Conservation (phyloP, 2,329 filamentous ascomycete genomes). For the Colletotrichum musicola region DNA sequence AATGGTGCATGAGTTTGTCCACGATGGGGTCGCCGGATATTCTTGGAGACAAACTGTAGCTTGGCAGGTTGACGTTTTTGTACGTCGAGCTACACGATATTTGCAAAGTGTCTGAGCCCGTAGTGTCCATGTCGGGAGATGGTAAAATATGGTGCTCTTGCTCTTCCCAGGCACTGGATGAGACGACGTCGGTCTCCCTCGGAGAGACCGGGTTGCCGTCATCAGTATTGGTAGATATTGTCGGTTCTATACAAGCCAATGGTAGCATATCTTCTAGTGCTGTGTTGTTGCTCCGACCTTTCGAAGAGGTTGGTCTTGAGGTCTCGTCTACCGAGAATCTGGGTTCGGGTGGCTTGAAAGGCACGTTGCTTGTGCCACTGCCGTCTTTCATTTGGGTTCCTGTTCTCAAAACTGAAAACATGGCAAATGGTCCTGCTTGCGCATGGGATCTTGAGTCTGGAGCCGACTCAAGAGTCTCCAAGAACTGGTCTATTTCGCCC, state of each 20-base stretch:
- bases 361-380: not conserved
- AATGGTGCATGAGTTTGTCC: slow-evolving; percentile 18
- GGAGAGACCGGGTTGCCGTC: no score
- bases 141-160: not conserved
- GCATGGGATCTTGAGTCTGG: not conserved
- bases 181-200: not conserved
- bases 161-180: not conserved
- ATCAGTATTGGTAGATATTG: no score
- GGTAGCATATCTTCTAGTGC: no score
- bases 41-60: not conserved
- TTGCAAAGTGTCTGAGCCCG: not conserved
- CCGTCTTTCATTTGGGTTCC: not conserved
- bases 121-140: not conserved
- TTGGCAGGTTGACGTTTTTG: not conserved
- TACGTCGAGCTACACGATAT: not conserved
- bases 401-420: not conserved
- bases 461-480: not conserved
- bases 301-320: no score
- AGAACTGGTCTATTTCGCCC: not conserved
- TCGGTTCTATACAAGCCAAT: no score
- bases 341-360: not conserved
- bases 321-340: no score
- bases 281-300: no score
- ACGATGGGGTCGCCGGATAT: slow-evolving; percentile 9
- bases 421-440: not conserved